phyloP scores from a whole-genome alignment of 2,329 filamentous ascomycete species.

The Talaromyces sp. region DNA sequence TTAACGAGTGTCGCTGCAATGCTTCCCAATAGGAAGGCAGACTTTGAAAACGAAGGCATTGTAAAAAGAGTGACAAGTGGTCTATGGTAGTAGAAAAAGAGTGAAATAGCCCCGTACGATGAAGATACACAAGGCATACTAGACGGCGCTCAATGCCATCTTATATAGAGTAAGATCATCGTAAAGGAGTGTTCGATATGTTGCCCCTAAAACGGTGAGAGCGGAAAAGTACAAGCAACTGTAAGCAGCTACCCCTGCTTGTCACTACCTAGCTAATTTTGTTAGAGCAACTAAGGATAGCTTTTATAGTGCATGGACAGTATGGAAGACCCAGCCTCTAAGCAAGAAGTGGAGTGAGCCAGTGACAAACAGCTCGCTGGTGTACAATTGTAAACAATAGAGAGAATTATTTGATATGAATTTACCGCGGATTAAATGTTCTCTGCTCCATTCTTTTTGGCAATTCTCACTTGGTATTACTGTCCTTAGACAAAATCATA shows the following conservation, averaged over 20 bases:
- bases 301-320: background rate
- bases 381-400: background rate
- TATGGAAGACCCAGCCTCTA: background rate
- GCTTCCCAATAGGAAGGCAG: background rate
- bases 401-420: background rate
- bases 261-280: background rate
- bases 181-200: background rate
- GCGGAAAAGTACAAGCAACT: background rate
- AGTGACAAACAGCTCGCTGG: background rate
- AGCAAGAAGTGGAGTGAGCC: background rate
- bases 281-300: background rate
- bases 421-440: background rate
- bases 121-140: background rate
- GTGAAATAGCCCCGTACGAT: background rate
- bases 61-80: background rate
- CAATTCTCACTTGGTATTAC: background rate
- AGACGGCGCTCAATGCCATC: background rate
- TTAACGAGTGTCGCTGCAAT: background rate
- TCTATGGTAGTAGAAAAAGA: background rate
- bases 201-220: background rate
- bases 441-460: background rate
- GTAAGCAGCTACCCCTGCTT: background rate
- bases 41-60: background rate
- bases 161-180: background rate
- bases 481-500: background rate